Evolutionary conservation across 805 yeast genomes (phyloP), one percentile per base, ranked within the genome.

Genomic region (Metschnikowia matae): DNA sequence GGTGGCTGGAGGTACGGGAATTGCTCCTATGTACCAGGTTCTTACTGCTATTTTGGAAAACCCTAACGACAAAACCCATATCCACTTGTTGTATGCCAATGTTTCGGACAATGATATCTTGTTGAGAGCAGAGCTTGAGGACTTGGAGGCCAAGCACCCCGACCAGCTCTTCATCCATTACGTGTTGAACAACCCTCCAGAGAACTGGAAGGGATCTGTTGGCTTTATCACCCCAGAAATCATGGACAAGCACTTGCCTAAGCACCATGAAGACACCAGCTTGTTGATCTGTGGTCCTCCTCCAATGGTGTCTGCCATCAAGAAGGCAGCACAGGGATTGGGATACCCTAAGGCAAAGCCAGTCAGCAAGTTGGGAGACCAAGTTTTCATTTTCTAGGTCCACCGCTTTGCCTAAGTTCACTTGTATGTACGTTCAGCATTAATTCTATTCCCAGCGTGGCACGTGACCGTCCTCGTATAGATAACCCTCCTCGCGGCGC

Each of bases 1-100:
- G 97, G 83, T 92, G 57, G 96, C 96, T 39, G 97, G 97, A 59
- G 98, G 97, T 63, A 89, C 97, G 36, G 97, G 97, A 67, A 86
- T 90, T 62, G 86, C 97, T 6, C 97, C 97, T 66, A 90, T 90
- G 97, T 89, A 83, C 70, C 97, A 90, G 74, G 84, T 90, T 58
- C 82, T 91, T 58, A 86, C 87, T 59, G 87, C 95, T 13, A 84
- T 91, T 57, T 83, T 83, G 60, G 71, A 75, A 50, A 82, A 91
- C 65, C 92, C 95, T 21, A 71, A 77, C 15, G 97, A 92, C 70
- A 78, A 75, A 44, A 91, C 97, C 52, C 79, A 83, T 62, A 82
- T 89, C 55, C 74, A 79, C 48, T 76, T 91, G 59, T 66, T 91
- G 39, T 92, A 86, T 65, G 97, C 96, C 61, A 89, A 87, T 62